Evolutionary conservation across 1,139 yeast genomes (phyloP), one percentile per base, ranked within the genome.

Genomic region (Pichia sp.): DNA sequence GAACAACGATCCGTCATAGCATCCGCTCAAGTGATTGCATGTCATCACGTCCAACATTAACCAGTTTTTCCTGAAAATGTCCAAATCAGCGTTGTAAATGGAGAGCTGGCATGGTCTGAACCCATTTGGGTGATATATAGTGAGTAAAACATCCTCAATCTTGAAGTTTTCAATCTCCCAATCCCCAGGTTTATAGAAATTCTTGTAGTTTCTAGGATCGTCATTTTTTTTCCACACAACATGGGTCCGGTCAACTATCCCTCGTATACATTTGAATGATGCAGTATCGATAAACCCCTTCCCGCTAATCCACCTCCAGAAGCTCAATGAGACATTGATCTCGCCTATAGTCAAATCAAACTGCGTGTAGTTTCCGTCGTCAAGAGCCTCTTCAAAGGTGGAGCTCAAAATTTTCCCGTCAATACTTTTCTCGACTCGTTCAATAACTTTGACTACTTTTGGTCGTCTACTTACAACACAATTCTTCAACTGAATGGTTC

Each of bases 351-450:
- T 89, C 41, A 93, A 70, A 69, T 93, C 99, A 68, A 87, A 93
- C 66, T 93, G 99, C 0, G 99, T 92, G 68, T 92, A 93, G 68
- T 93, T 93, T 0, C 97, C 97, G 66, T 90, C 96, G 63, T 92
- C 96, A 43, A 71, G 77, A 30, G 51, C 49, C 13, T 54, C 49
- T 62, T 60, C 50, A 41, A 8, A 36, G 5, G 57, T 40, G 26
- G 42, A 50, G 10, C 32, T 45, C 31, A 56, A 7, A n/a, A 57
- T 45, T 51, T 59, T 59, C 10, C 61, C 61, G 30, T 52, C 51
- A 6, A 52, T 47, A 11, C 49, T 38, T 16, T 51, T 54, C 31
- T 56, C 54, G 4, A 93, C 93, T 62, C 89, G 87, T 36, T 75
- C 75, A 62, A 85, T 82, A 54, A 67, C 77, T 67, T 75, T 72